These are phyloP conservation scores for Endocladia muricata DNA, from an alignment of 31 red algal genomes.

Conservation along the genomic window DNA sequence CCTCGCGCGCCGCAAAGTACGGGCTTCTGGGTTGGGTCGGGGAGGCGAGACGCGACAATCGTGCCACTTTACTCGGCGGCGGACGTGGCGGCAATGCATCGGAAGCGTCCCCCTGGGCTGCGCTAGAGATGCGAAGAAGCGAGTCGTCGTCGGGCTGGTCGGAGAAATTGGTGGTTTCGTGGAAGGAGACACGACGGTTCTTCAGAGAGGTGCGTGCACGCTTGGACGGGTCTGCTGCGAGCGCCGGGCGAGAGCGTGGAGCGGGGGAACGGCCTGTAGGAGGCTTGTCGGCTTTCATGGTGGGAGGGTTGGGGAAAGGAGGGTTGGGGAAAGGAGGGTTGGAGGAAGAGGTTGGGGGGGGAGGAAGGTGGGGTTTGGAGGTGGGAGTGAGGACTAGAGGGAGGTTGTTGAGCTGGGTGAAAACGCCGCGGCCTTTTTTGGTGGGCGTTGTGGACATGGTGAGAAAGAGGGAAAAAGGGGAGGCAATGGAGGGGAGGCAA, in stretches of 20 bases:
- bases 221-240: neutral
- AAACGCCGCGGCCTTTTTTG: slow-evolving; percentile 6
- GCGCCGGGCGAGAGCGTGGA: neutral
- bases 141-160: slow-evolving; percentile 3
- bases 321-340: neutral
- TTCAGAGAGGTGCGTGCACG: slow-evolving; percentile 4
- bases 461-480: neutral
- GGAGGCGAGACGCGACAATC: no score
- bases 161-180: slow-evolving; percentile 30
- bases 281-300: neutral
- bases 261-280: neutral
- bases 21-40: no score
- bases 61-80: no score
- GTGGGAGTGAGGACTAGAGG: no score
- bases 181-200: slow-evolving; percentile 38
- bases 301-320: neutral
- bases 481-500: neutral
- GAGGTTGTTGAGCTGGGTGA: neutral
- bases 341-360: neutral
- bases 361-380: no score
- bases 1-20: no score
- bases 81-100: no score
- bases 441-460: neutral
- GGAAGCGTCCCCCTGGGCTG: no score
- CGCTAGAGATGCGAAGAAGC: no score